Percentiles rank a stretch among this genome's conserved stretches.
phyloP scores from a whole-genome alignment of 106 monocot species.

The Phalaenopsis equestris region DNA sequence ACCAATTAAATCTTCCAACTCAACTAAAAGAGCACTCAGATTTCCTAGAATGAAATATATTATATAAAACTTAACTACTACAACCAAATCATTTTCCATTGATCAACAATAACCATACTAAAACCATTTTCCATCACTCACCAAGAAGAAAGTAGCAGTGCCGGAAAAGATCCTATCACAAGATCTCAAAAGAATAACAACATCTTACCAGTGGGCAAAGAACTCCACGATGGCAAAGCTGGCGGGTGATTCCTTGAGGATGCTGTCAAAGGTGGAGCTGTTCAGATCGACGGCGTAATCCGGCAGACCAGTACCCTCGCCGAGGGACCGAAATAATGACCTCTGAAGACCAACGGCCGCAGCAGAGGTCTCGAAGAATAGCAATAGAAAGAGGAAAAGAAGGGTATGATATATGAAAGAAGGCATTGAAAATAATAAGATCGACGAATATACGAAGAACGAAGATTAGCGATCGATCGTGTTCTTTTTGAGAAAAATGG shows the following conservation, averaged over 20 bases:
- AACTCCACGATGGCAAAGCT: constrained; percentile 84
- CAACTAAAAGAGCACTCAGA: neutral
- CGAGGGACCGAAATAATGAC: constrained; percentile 19
- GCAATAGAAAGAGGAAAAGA: constrained; percentile 7
- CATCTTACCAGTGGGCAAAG: constrained; percentile 77
- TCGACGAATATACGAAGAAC: neutral
- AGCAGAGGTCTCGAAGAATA: constrained; percentile 7
- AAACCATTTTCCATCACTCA: neutral
- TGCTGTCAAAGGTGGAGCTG: constrained; percentile 40
- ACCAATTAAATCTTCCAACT: neutral
- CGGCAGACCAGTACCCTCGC: constrained; percentile 13
- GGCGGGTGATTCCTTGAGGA: constrained; percentile 48
- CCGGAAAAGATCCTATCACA: neutral
- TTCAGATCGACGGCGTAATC: constrained; percentile 77
- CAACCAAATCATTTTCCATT: neutral
- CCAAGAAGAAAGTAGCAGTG: neutral
- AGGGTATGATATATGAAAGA: neutral
- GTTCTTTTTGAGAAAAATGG: neutral
- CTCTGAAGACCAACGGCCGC: constrained; percentile 8
- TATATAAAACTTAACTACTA: neutral
- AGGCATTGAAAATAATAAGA: constrained; percentile 9
- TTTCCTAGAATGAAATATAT: neutral
- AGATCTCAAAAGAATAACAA: neutral
- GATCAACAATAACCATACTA: neutral
- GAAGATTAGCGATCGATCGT: neutral